Evolutionary conservation across 139 green algal genomes (phyloP).

Genomic region (Micractinium conductrix): DNA sequence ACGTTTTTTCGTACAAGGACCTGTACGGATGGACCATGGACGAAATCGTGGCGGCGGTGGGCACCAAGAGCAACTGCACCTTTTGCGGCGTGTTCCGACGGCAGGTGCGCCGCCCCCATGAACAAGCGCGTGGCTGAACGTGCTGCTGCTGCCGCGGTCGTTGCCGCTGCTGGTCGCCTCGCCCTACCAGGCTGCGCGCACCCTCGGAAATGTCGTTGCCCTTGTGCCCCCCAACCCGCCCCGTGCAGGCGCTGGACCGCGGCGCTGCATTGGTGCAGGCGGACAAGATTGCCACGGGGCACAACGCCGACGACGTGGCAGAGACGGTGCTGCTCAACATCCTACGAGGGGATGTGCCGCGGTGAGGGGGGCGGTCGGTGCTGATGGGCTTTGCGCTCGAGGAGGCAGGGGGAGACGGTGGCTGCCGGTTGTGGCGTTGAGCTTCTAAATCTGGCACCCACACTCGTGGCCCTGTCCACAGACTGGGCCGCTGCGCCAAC

Average conservation of each 20-base stretch:
- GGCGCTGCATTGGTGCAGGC: conserved; percentile 76
- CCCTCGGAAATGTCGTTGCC: background rate
- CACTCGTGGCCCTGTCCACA: conserved; percentile 36
- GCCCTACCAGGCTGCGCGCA: background rate
- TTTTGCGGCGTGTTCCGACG: conserved; percentile 97
- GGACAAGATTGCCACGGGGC: conserved; percentile 86
- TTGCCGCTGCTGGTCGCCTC: background rate
- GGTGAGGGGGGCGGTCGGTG: too few relatives aligned
- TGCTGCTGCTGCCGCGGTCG: too few relatives aligned
- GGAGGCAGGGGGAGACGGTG: too few relatives aligned
- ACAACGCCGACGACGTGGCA: conserved; percentile 98
- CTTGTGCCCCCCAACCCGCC: background rate
- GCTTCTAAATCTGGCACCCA: too few relatives aligned
- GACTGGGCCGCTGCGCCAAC: conserved; percentile 82
- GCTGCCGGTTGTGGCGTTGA: too few relatives aligned
- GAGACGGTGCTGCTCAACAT: conserved; percentile 99
- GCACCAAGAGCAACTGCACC: conserved; percentile 96
- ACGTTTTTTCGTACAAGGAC: conserved; percentile 93
- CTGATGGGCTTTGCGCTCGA: too few relatives aligned
- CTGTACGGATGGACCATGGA: conserved; percentile 99
- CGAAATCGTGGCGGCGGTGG: conserved; percentile 94
- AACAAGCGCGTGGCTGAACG: too few relatives aligned
- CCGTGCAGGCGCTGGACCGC: conserved; percentile 85
- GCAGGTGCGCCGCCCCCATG: too few relatives aligned
- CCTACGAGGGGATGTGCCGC: conserved; percentile 87